Base-by-base conservation (phyloP, 2,329 filamentous ascomycete species). In the Colletotrichum karsti region DNA sequence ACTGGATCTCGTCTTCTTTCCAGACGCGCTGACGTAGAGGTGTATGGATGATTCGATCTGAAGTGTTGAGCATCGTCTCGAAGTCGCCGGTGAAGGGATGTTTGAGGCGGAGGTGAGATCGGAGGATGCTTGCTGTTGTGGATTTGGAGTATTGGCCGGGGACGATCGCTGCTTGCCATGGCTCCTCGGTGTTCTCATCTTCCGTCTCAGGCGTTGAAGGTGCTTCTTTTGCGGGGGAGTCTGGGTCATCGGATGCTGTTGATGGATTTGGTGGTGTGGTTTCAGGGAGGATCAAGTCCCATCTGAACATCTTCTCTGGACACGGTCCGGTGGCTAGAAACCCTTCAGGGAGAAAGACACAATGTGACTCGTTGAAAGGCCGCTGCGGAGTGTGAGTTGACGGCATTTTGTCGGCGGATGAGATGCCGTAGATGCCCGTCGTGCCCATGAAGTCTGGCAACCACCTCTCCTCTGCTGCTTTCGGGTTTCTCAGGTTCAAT, bases 201-300 rank as follows among this genome's bases (percentile, higher is more conserved):
- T n/a, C 2, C 22, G 12, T 50, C 20, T 28, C 3, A 13, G 48
- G 1, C 15, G n/a, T 3, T 15, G 24, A 13, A 9, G 13, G 9
- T 20, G n/a, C 12, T 30, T 28, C 1, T 22, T 24, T 22, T 24
- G 12, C 24, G 26, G 46, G 2, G 4, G 26, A 0, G 4, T 30
- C 12, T 0, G 54, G 5, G 7, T 26, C 54, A 0, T 15, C 26
- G 7, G 50, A n/a, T 4, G 20, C 39, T 10, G 28, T 1, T 4
- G 13, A n/a, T 5, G 33, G 6, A 7, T 28, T 26, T 4, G 69
- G 70, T 3, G 70, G 58, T 7, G 69, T 51, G 4, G 46, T n/a
- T 13, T 75, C 72, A 0, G 71, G 72, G 18, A 75, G 51, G 13
- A 75, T 62, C n/a, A 75, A 62, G 30, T 75, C 73, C 73, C 73